Evolutionary conservation across 2,329 filamentous ascomycete species (phyloP).

Genomic region (Fusarium sublunatum): DNA sequence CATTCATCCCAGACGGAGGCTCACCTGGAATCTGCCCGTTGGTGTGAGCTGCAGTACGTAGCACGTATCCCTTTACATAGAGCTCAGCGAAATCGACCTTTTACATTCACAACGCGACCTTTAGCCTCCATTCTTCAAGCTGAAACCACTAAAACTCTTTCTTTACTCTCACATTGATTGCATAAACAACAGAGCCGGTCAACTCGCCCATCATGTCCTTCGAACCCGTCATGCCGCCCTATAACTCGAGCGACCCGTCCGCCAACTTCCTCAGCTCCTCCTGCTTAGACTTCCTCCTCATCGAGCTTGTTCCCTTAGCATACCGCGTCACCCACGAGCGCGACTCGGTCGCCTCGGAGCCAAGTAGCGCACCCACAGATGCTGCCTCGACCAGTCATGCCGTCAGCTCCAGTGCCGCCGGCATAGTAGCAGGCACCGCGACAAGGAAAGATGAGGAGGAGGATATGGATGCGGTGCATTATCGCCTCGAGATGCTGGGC

Average conservation of each 20-base stretch:
- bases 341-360: conserved; percentile 59
- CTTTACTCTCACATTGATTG: background rate
- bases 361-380: conserved; percentile 36
- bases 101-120: background rate
- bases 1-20: background rate
- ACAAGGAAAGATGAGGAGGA: conserved; percentile 75
- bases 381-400: conserved; percentile 37
- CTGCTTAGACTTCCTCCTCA: conserved; percentile 92
- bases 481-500: conserved; percentile 82
- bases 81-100: conserved; percentile 14
- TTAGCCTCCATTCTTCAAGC: background rate
- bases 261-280: conserved; percentile 84
- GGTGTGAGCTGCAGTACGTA: conserved; percentile 23
- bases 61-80: conserved; percentile 18
- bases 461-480: conserved; percentile 85
- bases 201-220: conserved; percentile 70
- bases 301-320: conserved; percentile 95
- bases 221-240: conserved; percentile 74
- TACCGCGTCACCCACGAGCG: conserved; percentile 85
- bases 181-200: background rate
- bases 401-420: conserved; percentile 44
- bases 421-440: conserved; percentile 39
- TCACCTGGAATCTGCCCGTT: background rate
- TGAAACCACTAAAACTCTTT: background rate
- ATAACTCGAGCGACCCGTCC: conserved; percentile 77